These are phyloP conservation scores for Dryas octopetala DNA, from an alignment of 306 rosid genomes.

Conservation along the genomic window DNA sequence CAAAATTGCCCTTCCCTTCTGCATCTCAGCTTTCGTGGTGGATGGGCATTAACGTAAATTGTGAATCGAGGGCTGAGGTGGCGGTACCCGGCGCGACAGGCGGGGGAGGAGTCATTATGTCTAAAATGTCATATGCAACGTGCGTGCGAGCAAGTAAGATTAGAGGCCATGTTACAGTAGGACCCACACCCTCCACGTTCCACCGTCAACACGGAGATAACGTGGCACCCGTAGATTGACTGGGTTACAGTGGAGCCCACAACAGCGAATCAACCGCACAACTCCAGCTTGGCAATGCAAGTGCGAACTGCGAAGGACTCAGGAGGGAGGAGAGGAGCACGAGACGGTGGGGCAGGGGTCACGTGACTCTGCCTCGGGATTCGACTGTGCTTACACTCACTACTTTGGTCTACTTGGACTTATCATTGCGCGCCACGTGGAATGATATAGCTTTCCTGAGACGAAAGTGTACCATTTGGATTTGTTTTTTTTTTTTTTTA, in stretches of 20 bases:
- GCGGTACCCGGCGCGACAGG: slow-evolving; percentile 33
- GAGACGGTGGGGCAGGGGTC: slow-evolving; percentile 41
- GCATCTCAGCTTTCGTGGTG: too few species aligned
- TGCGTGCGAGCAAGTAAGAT: slow-evolving; percentile 33
- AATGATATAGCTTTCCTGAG: slow-evolving; percentile 8
- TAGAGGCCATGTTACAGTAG: slow-evolving; percentile 34
- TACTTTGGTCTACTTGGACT: not conserved
- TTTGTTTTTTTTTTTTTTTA: not conserved
- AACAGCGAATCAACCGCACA: slow-evolving; percentile 22
- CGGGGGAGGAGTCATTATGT: slow-evolving; percentile 18
- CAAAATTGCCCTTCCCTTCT: not conserved
- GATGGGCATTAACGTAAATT: not conserved
- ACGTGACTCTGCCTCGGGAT: slow-evolving; percentile 51
- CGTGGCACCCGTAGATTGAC: slow-evolving; percentile 39
- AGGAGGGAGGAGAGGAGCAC: slow-evolving; percentile 22
- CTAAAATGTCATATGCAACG: slow-evolving; percentile 3
- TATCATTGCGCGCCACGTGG: slow-evolving; percentile 33
- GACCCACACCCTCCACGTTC: slow-evolving; percentile 45
- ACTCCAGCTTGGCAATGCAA: slow-evolving; percentile 26
- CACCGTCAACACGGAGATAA: slow-evolving; percentile 37
- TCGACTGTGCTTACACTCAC: slow-evolving; percentile 16
- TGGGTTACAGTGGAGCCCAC: slow-evolving; percentile 39
- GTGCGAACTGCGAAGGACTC: not conserved
- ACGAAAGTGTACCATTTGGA: not conserved
- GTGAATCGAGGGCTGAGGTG: slow-evolving; percentile 6